phyloP scores from a whole-genome alignment of 2,329 filamentous ascomycete species.

The Dactylellina leptospora region DNA sequence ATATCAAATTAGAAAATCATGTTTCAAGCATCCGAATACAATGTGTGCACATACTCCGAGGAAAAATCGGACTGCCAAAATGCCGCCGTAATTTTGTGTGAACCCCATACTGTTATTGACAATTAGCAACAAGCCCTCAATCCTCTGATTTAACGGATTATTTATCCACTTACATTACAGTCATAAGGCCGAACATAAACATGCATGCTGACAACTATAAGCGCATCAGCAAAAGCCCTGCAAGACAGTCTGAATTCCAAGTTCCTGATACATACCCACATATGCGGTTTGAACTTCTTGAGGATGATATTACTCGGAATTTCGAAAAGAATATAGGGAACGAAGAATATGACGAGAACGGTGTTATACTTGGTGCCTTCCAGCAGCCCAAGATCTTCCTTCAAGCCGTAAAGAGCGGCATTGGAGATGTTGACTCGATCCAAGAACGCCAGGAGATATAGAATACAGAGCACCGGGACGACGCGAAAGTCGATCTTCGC shows the following conservation, averaged over 20 bases:
- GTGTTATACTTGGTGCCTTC: slow-evolving; percentile 74
- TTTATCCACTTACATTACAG: slow-evolving; percentile 28
- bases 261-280: slow-evolving; percentile 65
- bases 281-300: slow-evolving; percentile 72
- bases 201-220: slow-evolving; percentile 74
- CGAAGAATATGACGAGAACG: slow-evolving; percentile 80
- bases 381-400: slow-evolving; percentile 69
- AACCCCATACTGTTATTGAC: slow-evolving; percentile 65
- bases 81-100: slow-evolving; percentile 77
- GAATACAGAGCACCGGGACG: slow-evolving; percentile 75
- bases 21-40: too few species aligned
- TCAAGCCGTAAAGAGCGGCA: slow-evolving; percentile 73
- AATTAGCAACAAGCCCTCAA: not conserved
- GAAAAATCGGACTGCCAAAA: slow-evolving; percentile 85
- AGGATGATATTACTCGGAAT: slow-evolving; percentile 78
- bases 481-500: slow-evolving; percentile 75
- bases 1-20: not conserved
- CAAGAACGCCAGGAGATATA: slow-evolving; percentile 76
- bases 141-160: not conserved
- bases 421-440: slow-evolving; percentile 83
- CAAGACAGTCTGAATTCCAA: not conserved
- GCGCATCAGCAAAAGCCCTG: not conserved
- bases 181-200: slow-evolving; percentile 76
- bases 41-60: slow-evolving; percentile 67
- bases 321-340: slow-evolving; percentile 75